Base-by-base conservation (phyloP, 139 green algal genomes). In the Chlorella ohadii region DNA sequence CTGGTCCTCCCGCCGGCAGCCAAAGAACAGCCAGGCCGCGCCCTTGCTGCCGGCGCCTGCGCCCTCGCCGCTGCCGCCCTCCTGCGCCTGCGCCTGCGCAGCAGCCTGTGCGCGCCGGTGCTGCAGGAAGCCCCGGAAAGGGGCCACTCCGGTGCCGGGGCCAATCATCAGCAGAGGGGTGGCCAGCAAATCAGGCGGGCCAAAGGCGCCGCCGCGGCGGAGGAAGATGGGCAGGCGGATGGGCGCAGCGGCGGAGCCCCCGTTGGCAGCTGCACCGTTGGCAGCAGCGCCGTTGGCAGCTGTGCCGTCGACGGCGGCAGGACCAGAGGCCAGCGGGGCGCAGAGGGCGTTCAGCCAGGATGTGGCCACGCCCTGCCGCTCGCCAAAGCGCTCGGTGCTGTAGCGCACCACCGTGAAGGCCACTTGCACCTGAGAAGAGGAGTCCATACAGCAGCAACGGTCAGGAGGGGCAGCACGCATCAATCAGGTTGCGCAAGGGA, bases 131-230 rank as follows among this genome's bases (percentile, higher is more conserved):
- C 92, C 87, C 12, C 95, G 88, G 83, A 98, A 97, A 17, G 96
- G 96, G 9, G 96, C 95, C 4, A 98, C 91, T 0, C 95, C 94
- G 12, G 95, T 98, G 78, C 95, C 95, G 3, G 95, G 92, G 1
- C 94, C 94, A 0, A 98, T 81, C 73, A 98, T 78, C 27, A 98
- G 82, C 72, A 98, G 81, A 1, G 94, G 94, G 2, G 81, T 57
- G 4, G 44, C 72, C 1, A 71, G 72, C 0, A 56, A 59, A 20
- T 34, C 22, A 22, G 94, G 94, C 72, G 95, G 87, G 20, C 78
- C 66, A 75, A 98, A 39, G 2, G 90, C 81, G 16, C 95, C 95
- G 0, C 57, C 80, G 27, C 68, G 51, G 68, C 80, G 51, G 36
- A 85, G 80, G 80, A 85, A 85, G 56, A 85, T 31, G 34, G 80